These are phyloP conservation scores for Massariosphaeria phaeospora DNA, from an alignment of 495 filamentous ascomycete species.

Conservation along the genomic window DNA sequence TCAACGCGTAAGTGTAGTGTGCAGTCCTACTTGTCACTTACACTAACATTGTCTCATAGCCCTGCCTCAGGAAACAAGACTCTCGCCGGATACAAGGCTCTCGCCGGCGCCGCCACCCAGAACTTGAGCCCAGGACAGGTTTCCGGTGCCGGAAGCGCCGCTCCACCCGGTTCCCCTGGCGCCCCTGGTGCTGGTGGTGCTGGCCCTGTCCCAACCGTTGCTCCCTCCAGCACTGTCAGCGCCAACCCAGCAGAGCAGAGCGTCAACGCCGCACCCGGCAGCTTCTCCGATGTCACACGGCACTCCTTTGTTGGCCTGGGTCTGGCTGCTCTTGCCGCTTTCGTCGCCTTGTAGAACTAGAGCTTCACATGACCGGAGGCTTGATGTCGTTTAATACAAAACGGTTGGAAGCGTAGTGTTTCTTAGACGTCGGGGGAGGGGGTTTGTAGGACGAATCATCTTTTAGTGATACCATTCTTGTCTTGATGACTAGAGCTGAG, in stretches of 20 bases:
- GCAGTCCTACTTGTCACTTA: background rate
- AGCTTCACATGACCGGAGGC: background rate
- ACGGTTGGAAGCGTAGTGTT: too few species aligned
- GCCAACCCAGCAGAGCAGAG: conserved; percentile 11
- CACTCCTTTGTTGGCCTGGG: conserved; percentile 25
- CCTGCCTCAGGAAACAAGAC: conserved; percentile 28
- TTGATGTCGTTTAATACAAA: background rate
- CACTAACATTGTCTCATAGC: conserved; percentile 9
- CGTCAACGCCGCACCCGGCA: conserved; percentile 23
- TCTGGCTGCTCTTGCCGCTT: conserved; percentile 29
- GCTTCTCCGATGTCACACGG: conserved; percentile 7
- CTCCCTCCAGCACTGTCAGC: background rate
- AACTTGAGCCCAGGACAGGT: conserved; percentile 27
- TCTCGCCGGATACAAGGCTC: conserved; percentile 15
- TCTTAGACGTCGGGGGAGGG: background rate
- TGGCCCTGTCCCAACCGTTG: background rate
- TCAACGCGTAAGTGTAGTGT: conserved; percentile 39
- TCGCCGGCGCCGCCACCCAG: conserved; percentile 14
- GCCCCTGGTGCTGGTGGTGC: conserved; percentile 1
- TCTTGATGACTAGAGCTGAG: too few species aligned
- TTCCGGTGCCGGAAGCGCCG: background rate
- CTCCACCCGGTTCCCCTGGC: conserved; percentile 3
- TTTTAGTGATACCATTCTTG: conserved; percentile 26
- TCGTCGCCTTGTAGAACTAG: conserved; percentile 25
- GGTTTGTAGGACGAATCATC: background rate